Evolutionary conservation across 1,139 yeast genomes (phyloP).

Genomic region (Pichia sp.): DNA sequence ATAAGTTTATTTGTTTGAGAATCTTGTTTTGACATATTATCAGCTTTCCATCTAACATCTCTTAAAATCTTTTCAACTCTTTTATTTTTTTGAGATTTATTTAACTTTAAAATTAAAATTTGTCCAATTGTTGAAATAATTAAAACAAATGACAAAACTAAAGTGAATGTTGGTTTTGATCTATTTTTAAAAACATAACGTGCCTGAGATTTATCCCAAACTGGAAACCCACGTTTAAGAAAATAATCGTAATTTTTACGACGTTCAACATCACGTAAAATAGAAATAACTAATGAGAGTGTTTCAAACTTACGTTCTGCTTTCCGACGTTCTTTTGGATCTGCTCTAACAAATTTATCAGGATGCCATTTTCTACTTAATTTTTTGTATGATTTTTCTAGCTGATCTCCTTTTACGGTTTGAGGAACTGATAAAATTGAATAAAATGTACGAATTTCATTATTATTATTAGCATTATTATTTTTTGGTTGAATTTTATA

Average conservation of each 20-base stretch:
- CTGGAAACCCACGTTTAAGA: slow-evolving; percentile 79
- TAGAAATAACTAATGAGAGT: slow-evolving; percentile 66
- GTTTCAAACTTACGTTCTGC: slow-evolving; percentile 65
- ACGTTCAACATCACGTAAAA: slow-evolving; percentile 51
- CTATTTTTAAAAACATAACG: slow-evolving; percentile 16
- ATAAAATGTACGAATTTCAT: slow-evolving; percentile 15
- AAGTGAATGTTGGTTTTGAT: slow-evolving; percentile 12
- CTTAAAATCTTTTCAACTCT: slow-evolving; percentile 16
- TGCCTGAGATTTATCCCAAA: slow-evolving; percentile 29
- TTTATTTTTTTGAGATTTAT: slow-evolving; percentile 15
- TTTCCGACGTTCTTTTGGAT: slow-evolving; percentile 33
- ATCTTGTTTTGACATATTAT: slow-evolving; percentile 9
- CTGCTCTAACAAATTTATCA: slow-evolving; percentile 50
- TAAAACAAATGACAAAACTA: slow-evolving; percentile 7
- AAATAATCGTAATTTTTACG: slow-evolving; percentile 83
- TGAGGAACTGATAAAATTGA: slow-evolving; percentile 11
- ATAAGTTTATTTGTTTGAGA: slow-evolving; percentile 11
- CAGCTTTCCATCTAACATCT: slow-evolving; percentile 20
- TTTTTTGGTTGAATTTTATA: slow-evolving; percentile 17
- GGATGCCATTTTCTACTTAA: slow-evolving; percentile 75
- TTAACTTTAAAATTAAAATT: slow-evolving; percentile 12
- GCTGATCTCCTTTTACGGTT: slow-evolving; percentile 35
- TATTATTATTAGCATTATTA: background rate
- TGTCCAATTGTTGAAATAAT: slow-evolving; percentile 15
- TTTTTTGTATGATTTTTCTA: slow-evolving; percentile 69